A percentile compares a stretch with the other conserved stretches of the same genome.
Evolutionary conservation across 2,329 filamentous ascomycete genomes (phyloP).

Genomic region (Escovopsis sp.): DNA sequence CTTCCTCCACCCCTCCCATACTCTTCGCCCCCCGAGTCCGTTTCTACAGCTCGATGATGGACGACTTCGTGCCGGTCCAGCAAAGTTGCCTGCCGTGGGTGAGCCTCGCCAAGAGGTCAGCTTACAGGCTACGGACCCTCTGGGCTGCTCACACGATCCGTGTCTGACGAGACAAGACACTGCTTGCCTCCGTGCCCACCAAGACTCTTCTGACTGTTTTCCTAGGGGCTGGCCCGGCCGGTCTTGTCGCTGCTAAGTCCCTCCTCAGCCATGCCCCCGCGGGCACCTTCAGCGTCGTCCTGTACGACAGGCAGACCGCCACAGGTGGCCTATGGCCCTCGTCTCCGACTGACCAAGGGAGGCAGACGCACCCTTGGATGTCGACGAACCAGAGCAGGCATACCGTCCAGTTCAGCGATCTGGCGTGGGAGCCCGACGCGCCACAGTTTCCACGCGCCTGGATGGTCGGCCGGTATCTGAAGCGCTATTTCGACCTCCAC

Average conservation of each 20-base stretch:
- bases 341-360: slow-evolving; percentile 28
- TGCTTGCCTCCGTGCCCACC: background rate
- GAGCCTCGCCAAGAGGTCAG: no score
- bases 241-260: slow-evolving; percentile 57
- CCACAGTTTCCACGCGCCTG: slow-evolving; percentile 61
- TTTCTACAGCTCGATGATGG: no score
- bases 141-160: no score
- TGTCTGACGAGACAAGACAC: background rate
- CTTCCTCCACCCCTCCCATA: no score
- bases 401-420: slow-evolving; percentile 57
- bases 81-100: no score
- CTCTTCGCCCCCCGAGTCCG: no score
- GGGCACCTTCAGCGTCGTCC: slow-evolving; percentile 46
- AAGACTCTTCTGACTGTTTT: background rate
- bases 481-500: slow-evolving; percentile 46
- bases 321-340: slow-evolving; percentile 70
- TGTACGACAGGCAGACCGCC: slow-evolving; percentile 50
- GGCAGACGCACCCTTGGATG: slow-evolving; percentile 50
- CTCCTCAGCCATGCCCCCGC: slow-evolving; percentile 43
- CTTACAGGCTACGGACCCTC: no score
- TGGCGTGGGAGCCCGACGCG: slow-evolving; percentile 47
- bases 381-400: slow-evolving; percentile 62
- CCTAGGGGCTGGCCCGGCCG: slow-evolving; percentile 54
- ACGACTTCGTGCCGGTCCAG: no score
- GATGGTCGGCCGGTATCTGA: slow-evolving; percentile 60